Evolutionary conservation across 495 filamentous ascomycete genomes (phyloP), one percentile per base, ranked within the genome.

Genomic region (Xylaria sp.): DNA sequence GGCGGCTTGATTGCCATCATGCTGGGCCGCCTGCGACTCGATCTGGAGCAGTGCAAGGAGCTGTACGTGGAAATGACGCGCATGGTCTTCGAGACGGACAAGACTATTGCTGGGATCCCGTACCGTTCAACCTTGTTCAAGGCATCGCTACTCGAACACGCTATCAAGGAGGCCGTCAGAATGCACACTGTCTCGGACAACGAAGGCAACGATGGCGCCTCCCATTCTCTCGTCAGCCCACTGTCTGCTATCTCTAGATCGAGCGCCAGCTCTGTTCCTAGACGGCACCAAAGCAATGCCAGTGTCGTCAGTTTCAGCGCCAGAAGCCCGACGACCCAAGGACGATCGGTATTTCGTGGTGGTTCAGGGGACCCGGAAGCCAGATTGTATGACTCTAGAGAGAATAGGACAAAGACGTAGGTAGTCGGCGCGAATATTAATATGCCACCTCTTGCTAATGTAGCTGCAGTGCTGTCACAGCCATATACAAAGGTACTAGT

Each of bases 31-130:
- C 82, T 99, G 75, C 91, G 96, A 57, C 87, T 99, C 74, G 94
- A 98, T 75, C 82, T 98, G 35, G 95, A 98, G 78, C 96, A 93
- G 2, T 98, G 95, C 87, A 98, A 97, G 81, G 91, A 97, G 71
- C 90, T 98, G 14, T 99, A 98, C 75, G 93, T 97, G 70, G 91
- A 93, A 68, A 92, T 99, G 86, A 99, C 96, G 48, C 90, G 91
- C 73, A 90, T 90, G 77, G 97, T 98, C 0, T 99, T 99, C 73
- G 94, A 97, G 80, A 98, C 96, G 12, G 97, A 99, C 82, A 99
- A 99, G 83, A 98, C 95, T 8, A 89, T 99, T 71, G 93, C 92
- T 21, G 96, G 95, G 17, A 96, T 99, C 67, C 96, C 95, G 0
- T 97, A 96, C 75, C 90, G 92, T 31, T 94, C 93, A 21, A 98